Percentiles rank a stretch among this genome's conserved stretches.
Conservation (phyloP, 306 rosid species). For the Abrus pulchellus region DNA sequence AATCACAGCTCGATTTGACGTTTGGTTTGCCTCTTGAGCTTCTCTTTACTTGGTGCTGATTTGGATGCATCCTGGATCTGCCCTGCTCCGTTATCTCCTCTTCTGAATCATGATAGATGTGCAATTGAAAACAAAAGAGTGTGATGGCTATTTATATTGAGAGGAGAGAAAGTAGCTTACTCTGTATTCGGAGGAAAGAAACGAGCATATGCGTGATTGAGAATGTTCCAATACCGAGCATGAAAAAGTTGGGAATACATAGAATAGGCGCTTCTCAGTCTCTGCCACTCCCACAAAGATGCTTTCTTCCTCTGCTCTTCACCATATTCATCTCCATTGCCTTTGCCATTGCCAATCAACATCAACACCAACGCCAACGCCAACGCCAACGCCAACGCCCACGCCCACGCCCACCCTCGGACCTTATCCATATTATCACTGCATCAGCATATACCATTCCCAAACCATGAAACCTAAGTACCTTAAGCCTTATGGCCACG, state of each 20-base stretch:
- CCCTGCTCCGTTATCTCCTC: conserved; percentile 36
- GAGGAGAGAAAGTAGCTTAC: conserved; percentile 32
- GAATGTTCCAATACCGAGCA: conserved; percentile 32
- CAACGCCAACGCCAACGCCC: not conserved
- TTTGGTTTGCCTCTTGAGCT: not conserved
- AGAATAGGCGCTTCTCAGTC: conserved; percentile 36
- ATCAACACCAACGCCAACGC: not conserved
- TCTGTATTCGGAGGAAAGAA: conserved; percentile 51
- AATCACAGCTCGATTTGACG: conserved; percentile 43
- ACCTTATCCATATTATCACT: conserved; percentile 5
- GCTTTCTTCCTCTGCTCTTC: conserved; percentile 1
- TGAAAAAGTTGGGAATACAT: conserved; percentile 15
- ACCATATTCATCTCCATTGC: not conserved
- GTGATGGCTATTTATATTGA: not conserved
- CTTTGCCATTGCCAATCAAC: not conserved
- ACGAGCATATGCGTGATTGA: not conserved
- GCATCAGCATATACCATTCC: not conserved
- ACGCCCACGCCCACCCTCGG: not conserved
- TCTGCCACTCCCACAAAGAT: conserved; percentile 34
- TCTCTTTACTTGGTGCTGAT: conserved; percentile 47
- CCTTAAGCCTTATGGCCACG: no score
- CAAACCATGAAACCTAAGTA: no score
- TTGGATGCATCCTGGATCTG: conserved; percentile 37
- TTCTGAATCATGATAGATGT: conserved; percentile 11
- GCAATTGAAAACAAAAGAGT: no score